Base-by-base conservation (phyloP, 2,329 filamentous ascomycete genomes). In the Colletotrichum lupini region DNA sequence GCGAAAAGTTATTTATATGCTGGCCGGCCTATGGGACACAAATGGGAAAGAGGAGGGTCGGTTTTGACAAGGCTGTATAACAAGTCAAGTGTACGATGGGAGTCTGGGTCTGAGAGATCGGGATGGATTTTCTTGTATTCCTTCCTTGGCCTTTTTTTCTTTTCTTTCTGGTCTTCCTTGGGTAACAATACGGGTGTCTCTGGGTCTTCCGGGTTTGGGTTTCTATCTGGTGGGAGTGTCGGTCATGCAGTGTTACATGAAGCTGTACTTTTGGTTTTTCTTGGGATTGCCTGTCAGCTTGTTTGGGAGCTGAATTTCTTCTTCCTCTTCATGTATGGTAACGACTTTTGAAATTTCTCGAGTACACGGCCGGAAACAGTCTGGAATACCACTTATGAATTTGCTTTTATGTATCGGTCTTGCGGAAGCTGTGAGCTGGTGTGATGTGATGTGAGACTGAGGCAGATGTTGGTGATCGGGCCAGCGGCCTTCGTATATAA, bases 101-200 rank as follows among this genome's bases (percentile, higher is more conserved):
- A 49, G 56, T 65, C 53, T 66, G 61, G 67, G 56, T 65, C 56
- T 53, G 71, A 73, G 67, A 70, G 61, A 71, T 56, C 22, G 56
- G 67, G 53, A 37, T 68, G 26, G 11, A 42, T 22, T 60, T 57
- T 56, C 52, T 46, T 28, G 52, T 65, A 56, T 56, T 53, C 58
- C 9, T 52, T 37, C 35, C 32, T 69, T 32, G 22, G 52, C 60
- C n/a, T n/a, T n/a, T 63, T 30, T 28, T 37, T 32, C 4, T 35
- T 26, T 26, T 2, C 4, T 35, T 32, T 4, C 11, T 12, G 19
- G 28, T 62, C 11, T 30, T 11, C 26, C 12, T 60, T 55, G 70
- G 30, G 60, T 66, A 68, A 71, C 53, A 57, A 62, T 28, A 64
- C 49, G 68, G 59, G 53, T 49, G 19, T 22, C 19, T 49, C 3